Percentiles rank a stretch among this genome's conserved stretches.
These are phyloP conservation scores for Aegle marmelos DNA, from an alignment of 345 rosid genomes.

Conservation along the genomic window DNA sequence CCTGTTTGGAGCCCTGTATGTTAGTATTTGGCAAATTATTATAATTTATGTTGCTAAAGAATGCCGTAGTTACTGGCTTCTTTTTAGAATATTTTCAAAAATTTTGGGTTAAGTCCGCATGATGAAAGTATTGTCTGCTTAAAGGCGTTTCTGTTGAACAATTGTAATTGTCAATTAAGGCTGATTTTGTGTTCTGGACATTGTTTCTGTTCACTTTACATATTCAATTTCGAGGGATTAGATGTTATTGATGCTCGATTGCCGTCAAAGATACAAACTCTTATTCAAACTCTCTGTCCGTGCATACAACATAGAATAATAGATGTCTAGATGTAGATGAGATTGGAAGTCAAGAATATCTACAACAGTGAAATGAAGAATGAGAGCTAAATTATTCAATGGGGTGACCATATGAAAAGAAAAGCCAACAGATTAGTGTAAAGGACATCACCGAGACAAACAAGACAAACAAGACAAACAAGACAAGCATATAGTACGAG, in stretches of 20 bases:
- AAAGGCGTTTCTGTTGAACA: constrained; percentile 21
- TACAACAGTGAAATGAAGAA: not conserved
- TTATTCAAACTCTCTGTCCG: no score
- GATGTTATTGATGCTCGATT: no score
- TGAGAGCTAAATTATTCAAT: not conserved
- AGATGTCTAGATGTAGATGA: no score
- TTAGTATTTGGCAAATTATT: constrained; percentile 22
- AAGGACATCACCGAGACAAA: not conserved
- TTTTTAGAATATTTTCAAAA: constrained; percentile 30
- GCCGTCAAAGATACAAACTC: no score
- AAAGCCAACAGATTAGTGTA: not conserved
- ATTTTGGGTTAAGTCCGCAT: constrained; percentile 30
- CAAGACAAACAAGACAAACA: not conserved
- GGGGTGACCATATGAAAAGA: not conserved
- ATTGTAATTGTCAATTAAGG: constrained; percentile 28
- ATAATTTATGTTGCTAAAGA: constrained; percentile 29
- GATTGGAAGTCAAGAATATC: not conserved
- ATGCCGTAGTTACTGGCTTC: constrained; percentile 23
- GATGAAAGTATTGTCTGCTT: constrained; percentile 9
- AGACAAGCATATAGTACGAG: not conserved
- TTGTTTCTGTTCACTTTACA: not conserved
- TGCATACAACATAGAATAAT: no score
- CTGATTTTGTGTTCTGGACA: constrained; percentile 14
- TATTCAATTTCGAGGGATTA: not conserved
- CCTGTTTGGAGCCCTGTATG: constrained; percentile 32